phyloP scores from a whole-genome alignment of 257 asterid genomes.

The Solanum neorickii region DNA sequence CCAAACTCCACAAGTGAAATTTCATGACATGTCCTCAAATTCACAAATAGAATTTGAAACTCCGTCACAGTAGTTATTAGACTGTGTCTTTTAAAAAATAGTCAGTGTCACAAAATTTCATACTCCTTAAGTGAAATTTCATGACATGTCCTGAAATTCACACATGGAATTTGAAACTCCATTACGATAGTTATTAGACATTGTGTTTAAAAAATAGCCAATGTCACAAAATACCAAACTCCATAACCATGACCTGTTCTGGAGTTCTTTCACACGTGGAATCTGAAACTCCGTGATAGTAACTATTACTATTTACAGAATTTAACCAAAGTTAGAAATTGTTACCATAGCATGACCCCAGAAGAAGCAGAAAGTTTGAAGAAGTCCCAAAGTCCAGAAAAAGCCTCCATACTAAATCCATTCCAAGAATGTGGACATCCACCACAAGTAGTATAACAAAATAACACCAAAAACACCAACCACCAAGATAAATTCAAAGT shows the following conservation, averaged over 20 bases:
- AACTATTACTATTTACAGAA: neutral
- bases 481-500: conserved; percentile 61
- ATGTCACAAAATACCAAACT: neutral
- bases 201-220: neutral
- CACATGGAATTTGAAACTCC: neutral
- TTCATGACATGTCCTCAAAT: too few relatives aligned
- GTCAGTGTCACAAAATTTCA: neutral
- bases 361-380: conserved; percentile 71
- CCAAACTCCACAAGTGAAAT: too few relatives aligned
- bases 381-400: conserved; percentile 79
- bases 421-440: conserved; percentile 71
- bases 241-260: neutral
- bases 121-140: neutral
- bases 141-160: neutral
- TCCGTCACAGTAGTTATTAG: too few relatives aligned
- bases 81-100: neutral
- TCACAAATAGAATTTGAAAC: neutral
- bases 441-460: conserved; percentile 42
- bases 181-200: too few relatives aligned
- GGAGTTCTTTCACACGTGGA: neutral
- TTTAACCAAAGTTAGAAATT: neutral
- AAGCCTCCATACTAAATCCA: conserved; percentile 65
- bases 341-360: conserved; percentile 86
- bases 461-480: conserved; percentile 32
- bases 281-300: neutral